phyloP scores from a whole-genome alignment of 2,329 filamentous ascomycete genomes.

The Nemania abortiva region DNA sequence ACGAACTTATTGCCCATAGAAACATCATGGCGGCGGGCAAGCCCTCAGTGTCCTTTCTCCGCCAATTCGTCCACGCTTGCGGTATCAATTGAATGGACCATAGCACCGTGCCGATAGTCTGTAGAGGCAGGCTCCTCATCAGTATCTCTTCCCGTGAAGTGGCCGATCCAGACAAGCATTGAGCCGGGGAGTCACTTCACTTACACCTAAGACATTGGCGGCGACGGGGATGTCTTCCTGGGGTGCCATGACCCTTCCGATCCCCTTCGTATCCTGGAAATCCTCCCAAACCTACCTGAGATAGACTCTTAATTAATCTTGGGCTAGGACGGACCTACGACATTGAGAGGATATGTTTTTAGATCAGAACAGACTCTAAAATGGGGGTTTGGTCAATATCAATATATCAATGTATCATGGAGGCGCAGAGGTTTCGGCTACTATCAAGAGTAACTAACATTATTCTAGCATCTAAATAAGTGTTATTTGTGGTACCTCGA shows the following conservation, averaged over 20 bases:
- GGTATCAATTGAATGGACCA: conserved; percentile 58
- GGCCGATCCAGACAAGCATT: conserved; percentile 16
- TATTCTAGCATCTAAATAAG: too few species aligned
- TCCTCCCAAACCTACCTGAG: too few species aligned
- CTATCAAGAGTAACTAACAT: too few species aligned
- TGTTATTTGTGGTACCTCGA: too few species aligned
- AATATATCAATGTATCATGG: too few species aligned
- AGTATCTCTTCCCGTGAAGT: conserved; percentile 8
- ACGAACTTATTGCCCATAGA: conserved; percentile 69
- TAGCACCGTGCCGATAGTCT: conserved; percentile 53
- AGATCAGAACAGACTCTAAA: neutral
- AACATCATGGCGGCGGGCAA: conserved; percentile 72
- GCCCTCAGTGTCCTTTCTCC: conserved; percentile 70
- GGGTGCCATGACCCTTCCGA: conserved; percentile 44
- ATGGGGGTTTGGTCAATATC: too few species aligned
- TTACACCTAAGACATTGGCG: conserved; percentile 57
- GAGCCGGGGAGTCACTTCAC: conserved; percentile 42
- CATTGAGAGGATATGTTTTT: neutral
- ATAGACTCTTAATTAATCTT: too few species aligned
- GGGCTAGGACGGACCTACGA: too few species aligned
- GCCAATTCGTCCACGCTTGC: conserved; percentile 72
- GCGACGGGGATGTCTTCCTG: conserved; percentile 50
- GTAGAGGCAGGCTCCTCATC: too few species aligned
- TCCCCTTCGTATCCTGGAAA: neutral
- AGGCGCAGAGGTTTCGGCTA: too few species aligned